Percentiles rank a stretch among this genome's conserved stretches.
phyloP scores from a whole-genome alignment of 371 early-diverging fungal genomes.

The Dichotomocladium elegans region DNA sequence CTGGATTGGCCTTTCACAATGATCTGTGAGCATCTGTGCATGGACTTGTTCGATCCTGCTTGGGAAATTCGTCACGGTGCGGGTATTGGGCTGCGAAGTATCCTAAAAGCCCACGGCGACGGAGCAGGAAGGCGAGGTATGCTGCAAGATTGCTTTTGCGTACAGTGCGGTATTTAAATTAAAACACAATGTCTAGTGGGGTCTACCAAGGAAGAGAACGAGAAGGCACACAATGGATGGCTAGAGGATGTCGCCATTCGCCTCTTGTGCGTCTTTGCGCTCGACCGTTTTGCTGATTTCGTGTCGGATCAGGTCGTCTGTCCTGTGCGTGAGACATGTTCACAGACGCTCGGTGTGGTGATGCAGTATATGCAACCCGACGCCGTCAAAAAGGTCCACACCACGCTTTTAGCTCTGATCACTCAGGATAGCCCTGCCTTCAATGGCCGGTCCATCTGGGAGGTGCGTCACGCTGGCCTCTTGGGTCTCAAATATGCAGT shows the following conservation, averaged over 20 bases:
- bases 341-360: constrained; percentile 88
- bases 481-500: constrained; percentile 94
- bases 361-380: constrained; percentile 64
- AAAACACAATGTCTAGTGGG: constrained; percentile 35
- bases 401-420: constrained; percentile 55
- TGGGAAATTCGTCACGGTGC: constrained; percentile 98
- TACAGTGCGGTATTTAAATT: too few species aligned
- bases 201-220: constrained; percentile 54
- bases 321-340: constrained; percentile 95
- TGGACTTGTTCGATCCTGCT: constrained; percentile 87
- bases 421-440: constrained; percentile 52
- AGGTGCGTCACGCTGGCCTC: constrained; percentile 90
- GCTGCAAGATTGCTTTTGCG: neutral
- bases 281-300: constrained; percentile 96
- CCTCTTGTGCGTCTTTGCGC: constrained; percentile 86
- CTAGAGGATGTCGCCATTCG: constrained; percentile 87
- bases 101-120: constrained; percentile 83
- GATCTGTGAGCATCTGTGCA: constrained; percentile 83
- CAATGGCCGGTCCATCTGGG: constrained; percentile 72
- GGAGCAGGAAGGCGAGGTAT: constrained; percentile 74
- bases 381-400: constrained; percentile 52
- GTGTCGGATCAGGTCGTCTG: constrained; percentile 93
- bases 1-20: constrained; percentile 91
- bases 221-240: constrained; percentile 68
- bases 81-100: constrained; percentile 87